Percentiles rank a stretch among this genome's conserved stretches.
These are phyloP conservation scores for Teratosphaeria nubilosa DNA, from an alignment of 2,329 filamentous ascomycete genomes.

Conservation along the genomic window DNA sequence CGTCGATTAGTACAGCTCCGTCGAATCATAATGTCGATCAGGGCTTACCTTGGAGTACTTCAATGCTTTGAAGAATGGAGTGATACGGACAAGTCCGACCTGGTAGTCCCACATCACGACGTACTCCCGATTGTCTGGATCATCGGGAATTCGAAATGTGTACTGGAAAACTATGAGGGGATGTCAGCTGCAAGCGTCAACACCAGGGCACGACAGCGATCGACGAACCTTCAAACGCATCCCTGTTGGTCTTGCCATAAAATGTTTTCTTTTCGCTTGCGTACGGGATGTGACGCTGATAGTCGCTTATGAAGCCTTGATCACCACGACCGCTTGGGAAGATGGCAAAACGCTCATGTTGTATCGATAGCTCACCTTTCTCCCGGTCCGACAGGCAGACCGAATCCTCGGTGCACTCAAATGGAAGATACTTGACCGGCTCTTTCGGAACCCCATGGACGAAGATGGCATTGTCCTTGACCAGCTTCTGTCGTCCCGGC, in stretches of 20 bases:
- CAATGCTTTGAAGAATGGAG: slow-evolving; percentile 86
- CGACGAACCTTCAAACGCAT: slow-evolving; percentile 73
- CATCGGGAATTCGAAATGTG: slow-evolving; percentile 60
- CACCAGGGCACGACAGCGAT: not conserved
- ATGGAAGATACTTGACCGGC: slow-evolving; percentile 62
- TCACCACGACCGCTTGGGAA: slow-evolving; percentile 48
- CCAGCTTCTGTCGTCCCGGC: slow-evolving; percentile 44
- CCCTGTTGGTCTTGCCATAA: slow-evolving; percentile 71
- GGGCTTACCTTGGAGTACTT: slow-evolving; percentile 69
- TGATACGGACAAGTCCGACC: slow-evolving; percentile 84
- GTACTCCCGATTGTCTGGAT: slow-evolving; percentile 46
- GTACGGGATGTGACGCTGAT: slow-evolving; percentile 67
- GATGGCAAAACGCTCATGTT: slow-evolving; percentile 56
- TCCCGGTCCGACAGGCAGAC: slow-evolving; percentile 13
- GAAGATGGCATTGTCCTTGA: slow-evolving; percentile 56
- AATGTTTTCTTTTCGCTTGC: slow-evolving; percentile 91
- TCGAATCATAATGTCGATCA: not conserved
- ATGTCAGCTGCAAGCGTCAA: slow-evolving; percentile 1
- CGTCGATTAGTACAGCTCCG: not conserved
- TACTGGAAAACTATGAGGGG: slow-evolving; percentile 64
- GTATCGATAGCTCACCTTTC: slow-evolving; percentile 39
- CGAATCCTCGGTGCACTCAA: slow-evolving; percentile 47
- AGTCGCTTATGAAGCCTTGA: slow-evolving; percentile 36
- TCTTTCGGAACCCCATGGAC: slow-evolving; percentile 54
- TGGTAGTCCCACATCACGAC: slow-evolving; percentile 97